These are phyloP conservation scores for Podaxis carcinomalis DNA, from an alignment of 768 basidiomycete species.

Conservation along the genomic window DNA sequence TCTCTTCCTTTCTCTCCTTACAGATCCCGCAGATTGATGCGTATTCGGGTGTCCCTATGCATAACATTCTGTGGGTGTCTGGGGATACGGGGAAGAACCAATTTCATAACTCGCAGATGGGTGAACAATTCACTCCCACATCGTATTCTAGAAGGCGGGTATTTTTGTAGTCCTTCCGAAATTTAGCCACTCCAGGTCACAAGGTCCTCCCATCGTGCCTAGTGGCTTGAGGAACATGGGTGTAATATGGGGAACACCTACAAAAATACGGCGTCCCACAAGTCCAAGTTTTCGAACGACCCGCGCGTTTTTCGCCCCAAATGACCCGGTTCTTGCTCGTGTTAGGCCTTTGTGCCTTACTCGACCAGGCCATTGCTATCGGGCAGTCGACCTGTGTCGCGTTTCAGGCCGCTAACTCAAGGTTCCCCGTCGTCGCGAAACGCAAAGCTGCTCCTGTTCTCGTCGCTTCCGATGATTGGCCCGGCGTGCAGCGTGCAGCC, in stretches of 20 bases:
- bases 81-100: not conserved
- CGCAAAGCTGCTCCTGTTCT: slow-evolving; percentile 45
- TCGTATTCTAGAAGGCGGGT: not conserved
- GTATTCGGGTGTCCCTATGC: not conserved
- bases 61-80: not conserved
- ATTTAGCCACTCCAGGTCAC: slow-evolving; percentile 8
- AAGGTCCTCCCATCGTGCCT: not conserved
- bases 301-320: not conserved
- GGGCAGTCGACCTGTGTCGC: slow-evolving; percentile 47
- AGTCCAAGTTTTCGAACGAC: not conserved
- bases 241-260: not conserved
- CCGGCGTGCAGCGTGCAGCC: slow-evolving; percentile 58
- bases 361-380: slow-evolving; percentile 29
- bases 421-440: slow-evolving; percentile 42
- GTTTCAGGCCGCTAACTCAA: slow-evolving; percentile 31
- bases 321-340: slow-evolving; percentile 7
- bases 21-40: not conserved
- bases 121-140: not conserved
- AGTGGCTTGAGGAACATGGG: not conserved
- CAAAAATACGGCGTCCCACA: not conserved
- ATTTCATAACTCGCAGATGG: not conserved
- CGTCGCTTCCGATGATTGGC: slow-evolving; percentile 55
- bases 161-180: not conserved
- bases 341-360: slow-evolving; percentile 16
- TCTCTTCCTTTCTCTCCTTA: not conserved